phyloP scores from a whole-genome alignment of 2,329 filamentous ascomycete genomes.

The Calcarisporium arbuscula region DNA sequence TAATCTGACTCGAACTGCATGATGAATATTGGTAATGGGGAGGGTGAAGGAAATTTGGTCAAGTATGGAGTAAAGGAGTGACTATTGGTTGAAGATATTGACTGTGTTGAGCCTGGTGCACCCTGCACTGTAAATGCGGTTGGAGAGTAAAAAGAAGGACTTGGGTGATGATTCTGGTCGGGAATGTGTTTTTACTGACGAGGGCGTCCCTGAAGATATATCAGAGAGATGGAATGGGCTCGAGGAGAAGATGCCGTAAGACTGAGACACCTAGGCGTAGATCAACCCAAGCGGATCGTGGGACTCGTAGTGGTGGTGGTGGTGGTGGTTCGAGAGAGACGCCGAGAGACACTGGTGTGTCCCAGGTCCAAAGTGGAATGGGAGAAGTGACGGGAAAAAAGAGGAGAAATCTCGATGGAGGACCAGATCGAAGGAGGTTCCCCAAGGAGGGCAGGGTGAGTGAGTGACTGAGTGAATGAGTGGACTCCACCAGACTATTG shows the following conservation, averaged over 20 bases:
- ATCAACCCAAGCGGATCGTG: slow-evolving; percentile 27
- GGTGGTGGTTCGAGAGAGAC: slow-evolving; percentile 22
- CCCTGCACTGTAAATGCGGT: no score
- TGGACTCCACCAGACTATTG: slow-evolving; percentile 15
- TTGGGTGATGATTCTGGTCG: slow-evolving; percentile 19
- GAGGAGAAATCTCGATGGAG: slow-evolving; percentile 20
- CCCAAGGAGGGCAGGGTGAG: slow-evolving; percentile 15
- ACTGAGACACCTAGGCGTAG: slow-evolving; percentile 29
- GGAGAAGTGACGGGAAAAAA: slow-evolving; percentile 16
- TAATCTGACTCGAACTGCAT: slow-evolving; percentile 35
- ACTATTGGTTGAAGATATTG: slow-evolving; percentile 5
- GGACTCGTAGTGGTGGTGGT: no score
- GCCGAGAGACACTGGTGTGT: slow-evolving; percentile 28
- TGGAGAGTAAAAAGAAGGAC: slow-evolving; percentile 1
- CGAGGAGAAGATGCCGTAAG: slow-evolving; percentile 22
- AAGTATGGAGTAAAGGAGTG: slow-evolving; percentile 2
- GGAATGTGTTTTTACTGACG: slow-evolving; percentile 26
- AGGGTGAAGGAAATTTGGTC: slow-evolving; percentile 8
- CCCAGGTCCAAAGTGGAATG: slow-evolving; percentile 27
- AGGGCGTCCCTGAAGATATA: slow-evolving; percentile 36
- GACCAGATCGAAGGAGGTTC: slow-evolving; percentile 17
- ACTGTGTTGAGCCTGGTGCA: neutral
- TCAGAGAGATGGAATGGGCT: slow-evolving; percentile 29
- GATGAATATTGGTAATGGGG: slow-evolving; percentile 10
- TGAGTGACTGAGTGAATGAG: slow-evolving; percentile 2